Evolutionary conservation across 2,329 filamentous ascomycete genomes (phyloP).

Genomic region (Curvularia lunata): DNA sequence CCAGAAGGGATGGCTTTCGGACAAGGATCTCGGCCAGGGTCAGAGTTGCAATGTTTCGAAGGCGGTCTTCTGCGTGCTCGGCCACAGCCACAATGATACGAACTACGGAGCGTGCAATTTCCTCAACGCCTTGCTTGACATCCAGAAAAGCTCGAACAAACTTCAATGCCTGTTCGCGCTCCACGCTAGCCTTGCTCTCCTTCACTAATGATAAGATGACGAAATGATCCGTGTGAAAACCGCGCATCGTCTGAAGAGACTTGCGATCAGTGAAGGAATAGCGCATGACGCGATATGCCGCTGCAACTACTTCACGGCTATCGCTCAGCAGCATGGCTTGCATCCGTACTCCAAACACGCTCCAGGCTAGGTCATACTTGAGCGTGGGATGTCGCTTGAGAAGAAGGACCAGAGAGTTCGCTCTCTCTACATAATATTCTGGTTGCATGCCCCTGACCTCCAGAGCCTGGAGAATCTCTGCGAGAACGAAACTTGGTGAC

Average conservation of each 20-base stretch:
- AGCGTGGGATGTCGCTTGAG: slow-evolving; percentile 91
- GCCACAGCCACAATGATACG: slow-evolving; percentile 90
- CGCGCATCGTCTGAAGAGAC: slow-evolving; percentile 86
- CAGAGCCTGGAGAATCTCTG: slow-evolving; percentile 87
- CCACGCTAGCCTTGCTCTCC: slow-evolving; percentile 94
- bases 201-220: slow-evolving; percentile 93
- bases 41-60: slow-evolving; percentile 89
- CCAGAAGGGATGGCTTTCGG: slow-evolving; percentile 79
- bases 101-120: slow-evolving; percentile 85
- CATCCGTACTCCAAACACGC: slow-evolving; percentile 89
- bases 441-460: slow-evolving; percentile 86
- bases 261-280: slow-evolving; percentile 92
- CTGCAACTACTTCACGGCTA: slow-evolving; percentile 92
- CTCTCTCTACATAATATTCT: slow-evolving; percentile 93
- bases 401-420: slow-evolving; percentile 93
- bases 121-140: slow-evolving; percentile 87
- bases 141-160: slow-evolving; percentile 95
- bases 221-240: slow-evolving; percentile 87
- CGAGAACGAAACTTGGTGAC: slow-evolving; percentile 88
- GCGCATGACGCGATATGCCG: slow-evolving; percentile 89
- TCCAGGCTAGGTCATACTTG: slow-evolving; percentile 97
- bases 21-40: slow-evolving; percentile 92
- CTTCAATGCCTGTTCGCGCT: slow-evolving; percentile 95
- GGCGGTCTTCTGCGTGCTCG: slow-evolving; percentile 81
- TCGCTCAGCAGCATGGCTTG: slow-evolving; percentile 96